Evolutionary conservation across 495 filamentous ascomycete species (phyloP).

Genomic region (Penicillium egyptiacum): DNA sequence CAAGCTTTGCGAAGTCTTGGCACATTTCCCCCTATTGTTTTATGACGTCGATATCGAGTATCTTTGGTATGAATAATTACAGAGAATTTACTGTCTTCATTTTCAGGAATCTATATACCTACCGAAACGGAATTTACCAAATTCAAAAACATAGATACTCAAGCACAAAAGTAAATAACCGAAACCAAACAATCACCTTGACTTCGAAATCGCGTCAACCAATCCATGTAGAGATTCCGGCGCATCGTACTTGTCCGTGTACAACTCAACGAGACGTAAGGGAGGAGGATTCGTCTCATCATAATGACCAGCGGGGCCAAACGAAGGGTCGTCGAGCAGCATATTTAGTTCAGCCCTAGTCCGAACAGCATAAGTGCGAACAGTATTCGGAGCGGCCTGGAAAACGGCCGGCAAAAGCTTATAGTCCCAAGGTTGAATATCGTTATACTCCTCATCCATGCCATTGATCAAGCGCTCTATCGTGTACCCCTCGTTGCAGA

Average conservation of each 20-base stretch:
- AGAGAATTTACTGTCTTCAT: no score
- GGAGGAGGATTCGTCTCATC: slow-evolving; percentile 2
- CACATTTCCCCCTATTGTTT: slow-evolving; percentile 4
- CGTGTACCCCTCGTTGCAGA: slow-evolving; percentile 71
- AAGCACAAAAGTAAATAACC: neutral
- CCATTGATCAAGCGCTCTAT: slow-evolving; percentile 74
- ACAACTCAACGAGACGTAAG: slow-evolving; percentile 17
- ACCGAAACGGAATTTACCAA: no score
- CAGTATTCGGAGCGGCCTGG: slow-evolving; percentile 5
- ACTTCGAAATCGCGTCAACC: neutral
- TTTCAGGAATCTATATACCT: no score
- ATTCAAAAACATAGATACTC: no score
- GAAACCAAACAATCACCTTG: neutral
- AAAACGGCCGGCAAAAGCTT: slow-evolving; percentile 10
- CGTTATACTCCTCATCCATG: slow-evolving; percentile 67
- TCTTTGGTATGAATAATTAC: neutral
- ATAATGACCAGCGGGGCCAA: slow-evolving; percentile 12
- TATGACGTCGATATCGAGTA: neutral
- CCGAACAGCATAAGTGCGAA: slow-evolving; percentile 10
- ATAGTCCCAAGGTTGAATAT: slow-evolving; percentile 57
- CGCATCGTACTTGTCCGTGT: slow-evolving; percentile 16
- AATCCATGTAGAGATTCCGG: neutral
- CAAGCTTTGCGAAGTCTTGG: slow-evolving; percentile 11
- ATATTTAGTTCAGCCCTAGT: slow-evolving; percentile 11
- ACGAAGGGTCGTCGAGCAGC: slow-evolving; percentile 9